Conservation (phyloP, 2,329 filamentous ascomycete species). For the Raffaelea albimanens region DNA sequence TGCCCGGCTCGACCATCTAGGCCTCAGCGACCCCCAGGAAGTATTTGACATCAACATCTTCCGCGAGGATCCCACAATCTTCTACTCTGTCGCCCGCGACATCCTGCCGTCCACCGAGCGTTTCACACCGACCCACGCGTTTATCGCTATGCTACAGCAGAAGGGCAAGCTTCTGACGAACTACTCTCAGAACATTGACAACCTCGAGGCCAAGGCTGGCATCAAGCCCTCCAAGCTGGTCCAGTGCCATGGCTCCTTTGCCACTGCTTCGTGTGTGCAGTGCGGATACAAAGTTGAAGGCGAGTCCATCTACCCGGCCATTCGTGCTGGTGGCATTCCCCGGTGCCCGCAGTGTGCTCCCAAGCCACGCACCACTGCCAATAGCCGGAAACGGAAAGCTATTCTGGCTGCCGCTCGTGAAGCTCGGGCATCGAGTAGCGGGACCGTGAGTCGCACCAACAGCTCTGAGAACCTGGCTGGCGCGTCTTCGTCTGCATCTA, state of each 20-base stretch:
- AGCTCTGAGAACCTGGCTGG: constrained; percentile 6
- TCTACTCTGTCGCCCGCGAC: constrained; percentile 85
- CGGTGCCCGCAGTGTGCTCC: constrained; percentile 64
- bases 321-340: constrained; percentile 67
- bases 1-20: constrained; percentile 69
- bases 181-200: constrained; percentile 98
- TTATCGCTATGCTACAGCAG: constrained; percentile 81
- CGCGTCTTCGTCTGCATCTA: constrained; percentile 7
- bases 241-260: constrained; percentile 95
- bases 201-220: constrained; percentile 80
- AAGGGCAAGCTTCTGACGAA: constrained; percentile 88
- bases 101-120: constrained; percentile 73
- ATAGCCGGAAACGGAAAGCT: constrained; percentile 43
- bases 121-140: constrained; percentile 87
- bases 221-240: constrained; percentile 74
- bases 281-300: constrained; percentile 68
- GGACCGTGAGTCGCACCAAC: constrained; percentile 7
- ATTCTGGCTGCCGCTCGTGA: constrained; percentile 17
- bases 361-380: constrained; percentile 26
- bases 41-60: constrained; percentile 91
- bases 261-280: constrained; percentile 78
- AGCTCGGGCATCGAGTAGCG: constrained; percentile 11
- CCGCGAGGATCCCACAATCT: constrained; percentile 74
- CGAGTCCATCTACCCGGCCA: constrained; percentile 68
- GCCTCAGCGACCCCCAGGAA: constrained; percentile 77